A percentile compares a stretch with the other conserved stretches of the same genome.
Conservation (phyloP, 306 rosid genomes). For the Vigna reflexopilosa region DNA sequence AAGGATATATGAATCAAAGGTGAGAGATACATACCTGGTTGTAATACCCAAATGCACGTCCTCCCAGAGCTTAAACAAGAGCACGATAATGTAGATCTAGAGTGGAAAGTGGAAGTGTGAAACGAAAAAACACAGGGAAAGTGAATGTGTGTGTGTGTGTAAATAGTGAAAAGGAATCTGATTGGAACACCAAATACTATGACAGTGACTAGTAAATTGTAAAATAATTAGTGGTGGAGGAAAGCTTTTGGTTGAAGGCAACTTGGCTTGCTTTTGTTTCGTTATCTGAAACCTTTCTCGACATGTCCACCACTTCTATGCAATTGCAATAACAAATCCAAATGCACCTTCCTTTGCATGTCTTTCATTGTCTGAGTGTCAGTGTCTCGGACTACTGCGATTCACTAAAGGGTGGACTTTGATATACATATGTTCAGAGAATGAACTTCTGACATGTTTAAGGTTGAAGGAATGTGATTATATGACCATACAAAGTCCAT, state of each 20-base stretch:
- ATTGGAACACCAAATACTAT: conserved; percentile 23
- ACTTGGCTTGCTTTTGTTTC: conserved; percentile 5
- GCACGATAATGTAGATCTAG: conserved; percentile 15
- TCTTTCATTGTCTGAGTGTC: background rate
- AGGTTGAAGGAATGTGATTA: too few relatives aligned
- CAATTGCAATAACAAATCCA: background rate
- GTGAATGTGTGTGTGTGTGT: background rate
- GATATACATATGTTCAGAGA: too few relatives aligned
- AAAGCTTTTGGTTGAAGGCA: conserved; percentile 35
- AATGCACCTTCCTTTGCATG: background rate
- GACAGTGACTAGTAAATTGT: conserved; percentile 37
- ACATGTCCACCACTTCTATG: background rate
- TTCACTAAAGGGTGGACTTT: too few relatives aligned
- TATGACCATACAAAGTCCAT: too few relatives aligned
- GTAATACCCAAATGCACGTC: background rate
- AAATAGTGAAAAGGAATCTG: conserved; percentile 18
- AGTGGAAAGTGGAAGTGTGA: conserved; percentile 2
- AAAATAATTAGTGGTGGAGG: conserved; percentile 30
- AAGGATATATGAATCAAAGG: background rate
- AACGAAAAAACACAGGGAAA: background rate
- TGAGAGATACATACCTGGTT: conserved; percentile 18
- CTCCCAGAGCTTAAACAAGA: background rate
- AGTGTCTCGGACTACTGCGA: too few relatives aligned
- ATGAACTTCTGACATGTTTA: background rate
- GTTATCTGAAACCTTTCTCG: background rate